Evolutionary conservation across 495 filamentous ascomycete genomes (phyloP), one percentile per base, ranked within the genome.

Genomic region (Penicilliopsis zonata): DNA sequence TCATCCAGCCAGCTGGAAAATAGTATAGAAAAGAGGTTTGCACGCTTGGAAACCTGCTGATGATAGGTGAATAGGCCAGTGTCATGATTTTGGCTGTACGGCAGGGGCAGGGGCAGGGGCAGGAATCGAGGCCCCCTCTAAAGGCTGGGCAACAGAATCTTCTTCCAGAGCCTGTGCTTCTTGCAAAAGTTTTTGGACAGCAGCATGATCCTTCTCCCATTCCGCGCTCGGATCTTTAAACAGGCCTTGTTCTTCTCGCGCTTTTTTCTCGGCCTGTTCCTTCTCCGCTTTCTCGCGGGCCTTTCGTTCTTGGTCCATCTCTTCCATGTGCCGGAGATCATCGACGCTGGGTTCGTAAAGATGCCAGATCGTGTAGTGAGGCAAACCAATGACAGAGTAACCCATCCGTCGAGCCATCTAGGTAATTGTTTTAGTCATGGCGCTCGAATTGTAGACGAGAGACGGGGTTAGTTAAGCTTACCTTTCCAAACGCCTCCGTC

Each of bases 341-440:
- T 99, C 92, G 8, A 94, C 84, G 38, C 83, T 93, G 9, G 92
- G 92, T 52, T 99, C 92, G 61, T 99, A 99, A 31, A 95, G 65
- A 77, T 99, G 92, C 92, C 92, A 99, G 35, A 99, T 94, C 0
- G 86, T 94, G 54, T 99, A 99, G 47, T 99, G 92, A 4, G 92
- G 92, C 22, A 99, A 65, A 2, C 92, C 92, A 38, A 96, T 76
- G n/a, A 99, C 92, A 0, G 86, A 94, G 52, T 85, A 95, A 25
- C 78, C 64, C 88, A 96, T 94, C 18, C 82, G 77, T 51, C 82
- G 88, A 9, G 92, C 85, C 92, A 99, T 96, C 88, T 96, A 36
- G 10, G 32, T n/a, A n/a, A n/a, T 25, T 15, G 27, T 34, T 31
- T 70, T 44, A 72, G 64, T n/a, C 30, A 36, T 26, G 6, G 27